Evolutionary conservation across 371 early-diverging fungal genomes (phyloP), one percentile per base, ranked within the genome.

Genomic region (Rhizopus sp.): DNA sequence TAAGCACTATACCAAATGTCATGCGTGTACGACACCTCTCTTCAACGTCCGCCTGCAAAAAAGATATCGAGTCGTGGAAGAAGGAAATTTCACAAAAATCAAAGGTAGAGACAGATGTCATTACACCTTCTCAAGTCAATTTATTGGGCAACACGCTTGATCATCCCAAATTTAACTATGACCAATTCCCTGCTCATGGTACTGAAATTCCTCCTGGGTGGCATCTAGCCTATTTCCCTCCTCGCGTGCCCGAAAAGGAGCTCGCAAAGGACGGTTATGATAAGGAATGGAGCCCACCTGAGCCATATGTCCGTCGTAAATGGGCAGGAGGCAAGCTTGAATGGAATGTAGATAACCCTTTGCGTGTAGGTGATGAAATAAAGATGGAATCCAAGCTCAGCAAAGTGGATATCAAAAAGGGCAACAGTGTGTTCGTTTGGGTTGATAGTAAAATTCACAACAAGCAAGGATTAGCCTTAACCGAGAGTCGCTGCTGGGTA

Each of bases 251-350:
- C 30, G 92, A 92, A 63, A 50, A 47, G 7, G 76, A 83, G 38
- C 77, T 93, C 8, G 79, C 91, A 7, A 54, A 77, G 6, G 94
- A 93, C 64, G 93, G 94, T 1, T 91, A 88, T 66, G 85, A 86
- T 46, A 69, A 75, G 38, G 81, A 76, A 33, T 86, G 86, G 65
- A 72, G 80, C 0, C 93, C 93, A 4, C 92, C 93, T 0, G 70
- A 58, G 7, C 90, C 91, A 4, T 92, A 82, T 50, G 42, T 67
- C 37, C 82, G 82, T 49, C 84, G 93, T 12, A 87, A 93, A 81
- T 93, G 93, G 93, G 93, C 90, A 4, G 90, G 92, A 33, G 93
- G 90, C 5, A 75, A 76, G 17, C 73, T 92, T 7, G 73, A 78
- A 49, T 88, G 82, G 72, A 77, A 74, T 42, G 64, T 71, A 7